A percentile compares a stretch with the other conserved stretches of the same genome.
Evolutionary conservation across 2,329 filamentous ascomycete genomes (phyloP).

Genomic region (Cordyceps cateniannulata): DNA sequence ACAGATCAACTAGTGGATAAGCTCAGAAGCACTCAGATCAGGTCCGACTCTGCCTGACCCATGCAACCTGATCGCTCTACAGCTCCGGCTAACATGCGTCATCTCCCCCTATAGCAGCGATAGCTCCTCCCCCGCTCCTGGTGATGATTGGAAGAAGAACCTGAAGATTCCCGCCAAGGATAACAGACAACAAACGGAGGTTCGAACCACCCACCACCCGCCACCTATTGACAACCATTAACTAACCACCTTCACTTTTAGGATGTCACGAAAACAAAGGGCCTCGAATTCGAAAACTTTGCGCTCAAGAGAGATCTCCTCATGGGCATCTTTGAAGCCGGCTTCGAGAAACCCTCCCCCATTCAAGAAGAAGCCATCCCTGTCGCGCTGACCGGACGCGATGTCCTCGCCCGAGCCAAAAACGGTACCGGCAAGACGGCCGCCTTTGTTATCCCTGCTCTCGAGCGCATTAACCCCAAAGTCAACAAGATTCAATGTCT

Average conservation of each 20-base stretch:
- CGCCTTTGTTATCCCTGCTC: slow-evolving; percentile 90
- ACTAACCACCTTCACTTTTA: slow-evolving; percentile 29
- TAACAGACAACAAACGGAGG: slow-evolving; percentile 74
- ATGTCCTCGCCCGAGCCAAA: slow-evolving; percentile 93
- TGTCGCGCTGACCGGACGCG: slow-evolving; percentile 87
- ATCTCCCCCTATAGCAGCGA: slow-evolving; percentile 33
- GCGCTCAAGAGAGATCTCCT: slow-evolving; percentile 89
- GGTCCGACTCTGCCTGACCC: slow-evolving; percentile 23
- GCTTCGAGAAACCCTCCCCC: slow-evolving; percentile 96
- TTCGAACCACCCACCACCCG: slow-evolving; percentile 24
- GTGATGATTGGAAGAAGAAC: slow-evolving; percentile 66
- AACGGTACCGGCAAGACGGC: slow-evolving; percentile 98
- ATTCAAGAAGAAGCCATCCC: slow-evolving; percentile 99
- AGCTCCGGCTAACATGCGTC: slow-evolving; percentile 27
- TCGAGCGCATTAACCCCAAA: slow-evolving; percentile 95
- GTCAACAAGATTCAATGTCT: slow-evolving; percentile 93
- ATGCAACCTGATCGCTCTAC: not conserved
- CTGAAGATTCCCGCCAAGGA: slow-evolving; percentile 70
- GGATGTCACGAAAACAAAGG: slow-evolving; percentile 98
- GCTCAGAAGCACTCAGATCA: slow-evolving; percentile 36
- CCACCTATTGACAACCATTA: not conserved
- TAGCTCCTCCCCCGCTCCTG: slow-evolving; percentile 32
- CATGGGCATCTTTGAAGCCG: slow-evolving; percentile 99
- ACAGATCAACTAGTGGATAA: slow-evolving; percentile 40
- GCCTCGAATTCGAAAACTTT: slow-evolving; percentile 96